Base-by-base conservation (phyloP, 495 filamentous ascomycete genomes). In the Talaromyces nanjingensis region DNA sequence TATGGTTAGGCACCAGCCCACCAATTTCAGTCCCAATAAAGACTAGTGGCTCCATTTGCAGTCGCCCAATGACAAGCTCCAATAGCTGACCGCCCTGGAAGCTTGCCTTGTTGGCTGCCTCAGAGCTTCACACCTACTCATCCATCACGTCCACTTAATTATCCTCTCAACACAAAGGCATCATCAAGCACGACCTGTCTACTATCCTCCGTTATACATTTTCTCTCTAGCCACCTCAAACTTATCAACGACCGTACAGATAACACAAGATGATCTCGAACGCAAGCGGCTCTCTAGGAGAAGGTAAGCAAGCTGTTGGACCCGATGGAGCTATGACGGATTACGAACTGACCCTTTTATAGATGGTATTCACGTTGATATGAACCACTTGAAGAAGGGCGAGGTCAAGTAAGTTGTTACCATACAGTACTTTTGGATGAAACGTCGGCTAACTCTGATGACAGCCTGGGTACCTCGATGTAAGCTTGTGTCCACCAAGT, bases 281-380 rank as follows among this genome's bases (percentile, higher is more conserved):
- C 64, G 82, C 76, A 54, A 84, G 87, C 68, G 89, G 89, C 66
- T 81, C 83, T 77, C 77, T 92, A 63, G 89, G 83, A 66, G 88
- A 91, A 84, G 89, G 89, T 90, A 39, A 71, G 77, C 62, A 61
- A 49, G 11, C 52, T 25, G 42, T 18, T 53, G 54, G 14, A 11
- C 5, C 31, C 68, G 55, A 65, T 65, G 53, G 65, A 66, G 67
- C 64, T 71, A 64, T 69, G 65, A 62, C 45, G 63, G 64, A 59
- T 59, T 55, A 60, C 37, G 24, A 69, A 57, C 66, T 74, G 37
- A 73, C 64, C 27, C 31, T 22, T 2, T 20, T 47, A 60, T 70
- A 98, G 94, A 98, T 93, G 94, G 94, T 72, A 97, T 98, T 72
- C 94, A 98, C 76, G 79, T 98, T 60, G 94, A 98, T 72, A 98